Evolutionary conservation across 2,329 filamentous ascomycete species (phyloP), one percentile per base, ranked within the genome.

Genomic region (Cordyceps pruinosa): DNA sequence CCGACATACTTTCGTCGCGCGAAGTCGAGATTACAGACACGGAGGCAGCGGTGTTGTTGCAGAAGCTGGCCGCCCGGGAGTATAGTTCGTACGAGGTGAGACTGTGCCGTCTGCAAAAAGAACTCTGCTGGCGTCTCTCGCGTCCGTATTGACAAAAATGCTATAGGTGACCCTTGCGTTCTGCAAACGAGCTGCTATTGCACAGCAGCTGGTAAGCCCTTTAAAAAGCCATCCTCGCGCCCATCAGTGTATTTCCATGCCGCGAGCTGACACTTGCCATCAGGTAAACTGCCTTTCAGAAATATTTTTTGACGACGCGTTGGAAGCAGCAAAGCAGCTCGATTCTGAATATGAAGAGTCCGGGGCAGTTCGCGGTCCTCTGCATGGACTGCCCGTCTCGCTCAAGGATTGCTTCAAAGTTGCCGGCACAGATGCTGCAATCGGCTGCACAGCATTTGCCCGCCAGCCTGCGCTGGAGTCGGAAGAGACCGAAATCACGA

Each of bases 391-490:
- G 21, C 51, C 30, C 15, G 41, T 45, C 17, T 45, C 39, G 12
- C 51, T 54, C 21, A 54, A 54, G 37, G 23, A 54, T 15, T 54
- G 51, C 30, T 46, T 54, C 51, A 28, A 46, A n/a, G 17, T 54
- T 21, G 41, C 7, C 15, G 41, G 21, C 15, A 46, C 37, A 3
- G 39, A 44, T 35, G 30, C 30, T 1, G 10, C 39, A 6, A 44
- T 54, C 30, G 51, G 51, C 2, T 45, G 30, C 21, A 34, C 28
- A 3, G 39, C 51, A 17, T 37, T 44, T 46, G 21, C 12, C 26
- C 30, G n/a, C 28, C 39, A 54, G 7, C 28, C 21, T 5, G 23
- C 51, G n/a, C 19, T 12, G 19, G 12, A 32, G 13, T 15, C n/a
- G 13, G 21, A 15, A 25, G 39, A 53, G 39, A 42, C 7, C 19